Percentiles rank a stretch among this genome's conserved stretches.
Conservation (phyloP, 2,329 filamentous ascomycete species). For the Cladosporium velox region DNA sequence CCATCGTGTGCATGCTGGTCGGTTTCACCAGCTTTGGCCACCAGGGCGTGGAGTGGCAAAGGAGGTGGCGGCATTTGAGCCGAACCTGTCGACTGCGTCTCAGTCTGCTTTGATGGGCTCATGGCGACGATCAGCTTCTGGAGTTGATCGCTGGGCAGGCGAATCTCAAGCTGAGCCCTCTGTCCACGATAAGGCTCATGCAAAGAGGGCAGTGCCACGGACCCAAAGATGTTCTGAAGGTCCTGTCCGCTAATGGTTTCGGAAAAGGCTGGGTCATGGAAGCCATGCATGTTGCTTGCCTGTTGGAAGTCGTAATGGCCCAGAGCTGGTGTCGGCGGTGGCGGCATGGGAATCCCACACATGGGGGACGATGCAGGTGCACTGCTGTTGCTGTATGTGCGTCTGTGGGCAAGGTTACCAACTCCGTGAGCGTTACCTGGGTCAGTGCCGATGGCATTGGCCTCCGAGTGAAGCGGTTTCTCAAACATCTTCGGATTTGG, state of each 20-base stretch:
- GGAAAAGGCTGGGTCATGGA: background rate
- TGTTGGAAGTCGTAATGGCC: slow-evolving; percentile 16
- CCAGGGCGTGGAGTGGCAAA: slow-evolving; percentile 26
- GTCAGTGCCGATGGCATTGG: background rate
- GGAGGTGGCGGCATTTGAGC: slow-evolving; percentile 33
- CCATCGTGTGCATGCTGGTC: background rate
- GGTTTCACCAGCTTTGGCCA: slow-evolving; percentile 11
- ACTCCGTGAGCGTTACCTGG: background rate
- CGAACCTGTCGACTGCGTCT: background rate
- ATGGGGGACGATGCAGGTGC: slow-evolving; percentile 1
- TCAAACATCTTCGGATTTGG: slow-evolving; percentile 65
- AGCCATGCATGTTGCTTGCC: background rate
- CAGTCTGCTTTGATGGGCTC: background rate
- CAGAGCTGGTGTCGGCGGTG: slow-evolving; percentile 25
- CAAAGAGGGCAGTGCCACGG: background rate
- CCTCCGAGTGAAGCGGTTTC: slow-evolving; percentile 29
- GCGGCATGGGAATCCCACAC: slow-evolving; percentile 22
- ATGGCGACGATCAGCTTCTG: slow-evolving; percentile 31
- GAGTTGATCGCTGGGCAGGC: slow-evolving; percentile 35
- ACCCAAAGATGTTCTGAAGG: background rate
- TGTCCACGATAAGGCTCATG: background rate
- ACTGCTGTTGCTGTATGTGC: slow-evolving; percentile 25
- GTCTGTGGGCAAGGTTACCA: slow-evolving; percentile 14
- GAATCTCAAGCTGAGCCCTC: slow-evolving; percentile 8
- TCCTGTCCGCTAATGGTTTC: slow-evolving; percentile 1